Percentiles rank a stretch among this genome's conserved stretches.
Evolutionary conservation across 306 rosid species (phyloP).

Genomic region (Ziziphus jujuba): DNA sequence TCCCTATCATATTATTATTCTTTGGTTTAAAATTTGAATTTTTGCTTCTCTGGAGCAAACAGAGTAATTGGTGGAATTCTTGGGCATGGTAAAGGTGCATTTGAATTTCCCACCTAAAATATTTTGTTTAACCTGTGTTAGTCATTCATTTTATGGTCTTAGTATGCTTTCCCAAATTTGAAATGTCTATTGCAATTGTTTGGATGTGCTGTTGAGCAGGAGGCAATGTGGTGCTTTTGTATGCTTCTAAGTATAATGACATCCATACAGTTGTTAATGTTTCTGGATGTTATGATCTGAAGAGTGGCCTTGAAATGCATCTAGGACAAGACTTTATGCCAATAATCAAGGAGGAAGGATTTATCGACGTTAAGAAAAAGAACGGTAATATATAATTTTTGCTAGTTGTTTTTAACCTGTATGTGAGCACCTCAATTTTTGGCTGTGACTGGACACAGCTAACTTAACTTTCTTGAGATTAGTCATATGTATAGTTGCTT

Average conservation of each 20-base stretch:
- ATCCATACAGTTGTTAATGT: slow-evolving; percentile 57
- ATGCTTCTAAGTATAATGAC: slow-evolving; percentile 64
- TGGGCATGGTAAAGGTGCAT: slow-evolving; percentile 86
- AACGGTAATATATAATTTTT: slow-evolving; percentile 42
- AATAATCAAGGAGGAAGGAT: slow-evolving; percentile 59
- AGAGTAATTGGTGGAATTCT: slow-evolving; percentile 48
- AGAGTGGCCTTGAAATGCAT: slow-evolving; percentile 43
- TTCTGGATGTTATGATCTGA: slow-evolving; percentile 73
- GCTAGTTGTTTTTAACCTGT: not conserved
- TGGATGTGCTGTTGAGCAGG: slow-evolving; percentile 40
- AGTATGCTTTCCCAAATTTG: not conserved
- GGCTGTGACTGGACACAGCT: not conserved
- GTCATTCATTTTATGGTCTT: not conserved
- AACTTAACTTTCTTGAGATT: not conserved
- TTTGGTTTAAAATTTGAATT: not conserved
- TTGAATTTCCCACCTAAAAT: slow-evolving; percentile 14
- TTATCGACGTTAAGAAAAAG: slow-evolving; percentile 48
- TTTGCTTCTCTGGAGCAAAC: slow-evolving; percentile 29
- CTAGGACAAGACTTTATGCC: slow-evolving; percentile 61
- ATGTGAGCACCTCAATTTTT: not conserved
- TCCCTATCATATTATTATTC: too few relatives aligned
- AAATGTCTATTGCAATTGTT: not conserved
- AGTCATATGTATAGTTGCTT: too few relatives aligned
- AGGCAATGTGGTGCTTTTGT: slow-evolving; percentile 68
- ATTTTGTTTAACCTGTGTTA: not conserved